Evolutionary conservation across 2,329 filamentous ascomycete species (phyloP).

Genomic region (Leptographium radiaticola): DNA sequence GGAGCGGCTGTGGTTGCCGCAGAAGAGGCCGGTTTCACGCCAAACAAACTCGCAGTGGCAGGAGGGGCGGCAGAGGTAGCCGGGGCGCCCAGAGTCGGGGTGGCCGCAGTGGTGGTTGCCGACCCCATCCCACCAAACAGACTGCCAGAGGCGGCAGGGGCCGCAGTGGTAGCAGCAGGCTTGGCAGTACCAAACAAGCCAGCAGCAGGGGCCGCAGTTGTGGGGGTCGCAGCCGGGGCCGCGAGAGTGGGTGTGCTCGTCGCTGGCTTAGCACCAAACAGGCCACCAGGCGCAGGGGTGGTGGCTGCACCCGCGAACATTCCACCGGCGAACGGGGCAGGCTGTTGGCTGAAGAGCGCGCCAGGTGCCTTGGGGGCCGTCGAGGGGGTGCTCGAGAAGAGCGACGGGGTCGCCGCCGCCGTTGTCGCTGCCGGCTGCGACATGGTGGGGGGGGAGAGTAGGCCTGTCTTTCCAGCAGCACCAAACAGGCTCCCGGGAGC

Average conservation of each 20-base stretch:
- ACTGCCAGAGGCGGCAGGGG: background rate
- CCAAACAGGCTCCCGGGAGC: slow-evolving; percentile 3
- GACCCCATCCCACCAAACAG: slow-evolving; percentile 11
- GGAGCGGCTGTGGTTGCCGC: background rate
- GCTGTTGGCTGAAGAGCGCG: no score
- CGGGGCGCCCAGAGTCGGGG: slow-evolving; percentile 6
- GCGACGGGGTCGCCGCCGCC: background rate
- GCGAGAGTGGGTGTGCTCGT: background rate
- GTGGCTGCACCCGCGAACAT: background rate
- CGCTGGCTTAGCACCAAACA: background rate
- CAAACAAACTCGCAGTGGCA: slow-evolving; percentile 8
- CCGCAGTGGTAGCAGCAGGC: background rate
- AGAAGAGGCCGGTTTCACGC: background rate
- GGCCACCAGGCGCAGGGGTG: background rate
- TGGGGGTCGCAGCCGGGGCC: background rate
- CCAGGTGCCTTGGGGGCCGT: background rate
- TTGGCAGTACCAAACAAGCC: background rate
- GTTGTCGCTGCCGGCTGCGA: background rate
- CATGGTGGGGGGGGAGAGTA: background rate
- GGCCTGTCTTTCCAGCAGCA: background rate
- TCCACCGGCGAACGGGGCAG: no score
- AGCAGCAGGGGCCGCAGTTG: background rate
- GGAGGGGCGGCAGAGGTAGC: slow-evolving; percentile 7
- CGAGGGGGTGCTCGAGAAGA: background rate
- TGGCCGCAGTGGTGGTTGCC: slow-evolving; percentile 10